Base-by-base conservation (phyloP, 768 basidiomycete species). In the Ephemerocybe angulata region DNA sequence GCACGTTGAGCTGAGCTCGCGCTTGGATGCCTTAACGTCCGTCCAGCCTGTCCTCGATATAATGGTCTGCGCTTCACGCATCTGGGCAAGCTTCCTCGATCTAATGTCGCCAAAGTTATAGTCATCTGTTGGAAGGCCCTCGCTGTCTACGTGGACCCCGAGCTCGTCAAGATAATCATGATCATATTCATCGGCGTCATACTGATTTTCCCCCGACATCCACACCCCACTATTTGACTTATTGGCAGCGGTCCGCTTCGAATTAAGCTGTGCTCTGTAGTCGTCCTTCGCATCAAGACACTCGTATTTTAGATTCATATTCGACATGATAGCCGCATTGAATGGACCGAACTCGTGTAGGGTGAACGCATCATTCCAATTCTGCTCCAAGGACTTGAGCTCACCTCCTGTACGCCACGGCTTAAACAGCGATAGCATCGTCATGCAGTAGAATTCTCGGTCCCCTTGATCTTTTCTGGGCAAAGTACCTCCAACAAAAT, bases 251-350 rank as follows among this genome's bases (percentile, higher is more conserved):
- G 33, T 8, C 33, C 17, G 33, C 17, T 35, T 35, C 8, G 8
- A 17, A 8, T 35, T 35, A 35, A 35, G 33, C 33, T 35, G 33
- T 8, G 56, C 40, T 12, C 33, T 24, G 56, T 43, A 66, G 38
- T 67, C 66, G 58, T 69, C 65, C 48, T 62, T 31, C 3, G 62
- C 58, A 56, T 69, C 65, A 22, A 59, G 42, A 28, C 64, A 67
- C 50, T 65, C 66, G 58, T 65, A 65, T 42, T 59, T n/a, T 8
- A 67, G 19, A 35, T 67, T 56, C 28, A 66, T 63, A 31, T 67
- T 59, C 19, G 58, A 37, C 51, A 65, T 64, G 17, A 66, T 31
- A n/a, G n/a, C 30, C 62, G 21, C 2, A 3, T 19, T 10, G 58
- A 55, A 5, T 48, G 17, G 7, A 21, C 10, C 4, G 50, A 65